Evolutionary conservation across 2,329 filamentous ascomycete genomes (phyloP), one percentile per base, ranked within the genome.

Genomic region (Neurospora sp.): DNA sequence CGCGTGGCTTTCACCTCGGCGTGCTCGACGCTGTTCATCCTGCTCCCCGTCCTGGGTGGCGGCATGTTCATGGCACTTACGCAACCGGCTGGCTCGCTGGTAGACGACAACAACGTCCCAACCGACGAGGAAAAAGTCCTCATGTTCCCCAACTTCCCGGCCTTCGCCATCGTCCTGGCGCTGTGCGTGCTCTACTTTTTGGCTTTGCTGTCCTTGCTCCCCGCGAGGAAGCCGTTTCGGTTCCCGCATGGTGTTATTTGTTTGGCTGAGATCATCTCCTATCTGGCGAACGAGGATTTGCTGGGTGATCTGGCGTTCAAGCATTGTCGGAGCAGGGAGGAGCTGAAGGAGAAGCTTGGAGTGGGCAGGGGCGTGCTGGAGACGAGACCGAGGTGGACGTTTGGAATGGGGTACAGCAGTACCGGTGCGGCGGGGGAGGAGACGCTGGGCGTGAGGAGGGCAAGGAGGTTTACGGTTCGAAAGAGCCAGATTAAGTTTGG

Each of bases 31-130:
- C 76, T 90, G 62, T 89, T 89, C 73, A 80, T 88, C 67, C 82
- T 89, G 69, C 81, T 93, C 28, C 91, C 91, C 2, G 81, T 91
- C 70, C 83, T 94, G 6, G 86, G 85, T 0, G 90, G 91, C 39
- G 91, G 90, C 9, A 79, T 91, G 66, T 93, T 94, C 82, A 90
- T 92, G 86, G 90, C 90, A 1, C 84, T 93, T 68, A 92, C 90
- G 67, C 84, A 85, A 66, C 75, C 82, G 3, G 52, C 52, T 4
- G 28, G 46, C 11, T 15, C 46, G 46, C 46, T 52, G 46, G 11
- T 52, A 15, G 46, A 33, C 28, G 15, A 62, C 15, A 17, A 62
- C 28, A 8, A 3, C 7, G 13, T 3, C 10, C 46, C 46, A 6
- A 52, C 46, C 19, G 17, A 7, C 4, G 75, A 71, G 13, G 81